phyloP scores from a whole-genome alignment of 1,284 basidiomycete species.

The Cryptococcus sp. region DNA sequence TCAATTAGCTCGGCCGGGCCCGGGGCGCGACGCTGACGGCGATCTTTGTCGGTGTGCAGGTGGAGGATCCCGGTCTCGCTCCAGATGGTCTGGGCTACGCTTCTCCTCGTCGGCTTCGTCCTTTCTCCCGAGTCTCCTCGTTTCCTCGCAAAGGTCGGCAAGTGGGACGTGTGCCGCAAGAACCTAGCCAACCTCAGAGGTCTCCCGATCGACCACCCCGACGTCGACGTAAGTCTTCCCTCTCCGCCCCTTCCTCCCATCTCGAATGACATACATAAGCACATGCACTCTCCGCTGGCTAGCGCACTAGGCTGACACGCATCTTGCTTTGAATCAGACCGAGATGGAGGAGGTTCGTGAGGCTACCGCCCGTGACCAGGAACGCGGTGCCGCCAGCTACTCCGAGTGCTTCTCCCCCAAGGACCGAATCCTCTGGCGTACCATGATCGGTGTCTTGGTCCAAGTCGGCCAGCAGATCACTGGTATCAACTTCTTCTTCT shows the following conservation, averaged over 20 bases:
- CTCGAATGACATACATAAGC: not conserved
- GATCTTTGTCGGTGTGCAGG: constrained; percentile 1
- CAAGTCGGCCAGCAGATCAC: constrained; percentile 51
- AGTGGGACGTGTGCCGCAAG: constrained; percentile 45
- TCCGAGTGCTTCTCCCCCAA: constrained; percentile 49
- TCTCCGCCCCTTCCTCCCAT: not conserved
- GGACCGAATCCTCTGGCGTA: constrained; percentile 50
- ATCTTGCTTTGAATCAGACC: constrained; percentile 9
- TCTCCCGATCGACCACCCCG: constrained; percentile 41
- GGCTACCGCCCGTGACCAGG: constrained; percentile 41
- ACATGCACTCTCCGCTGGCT: not conserved
- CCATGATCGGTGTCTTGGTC: constrained; percentile 45
- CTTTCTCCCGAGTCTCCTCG: constrained; percentile 51
- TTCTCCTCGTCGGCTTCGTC: constrained; percentile 49
- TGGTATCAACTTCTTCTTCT: constrained; percentile 48
- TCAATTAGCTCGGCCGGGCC: not conserved
- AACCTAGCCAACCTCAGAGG: constrained; percentile 50
- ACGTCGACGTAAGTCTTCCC: constrained; percentile 32
- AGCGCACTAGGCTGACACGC: not conserved
- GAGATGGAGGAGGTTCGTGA: constrained; percentile 48
- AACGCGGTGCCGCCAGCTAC: constrained; percentile 42
- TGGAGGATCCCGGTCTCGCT: constrained; percentile 34
- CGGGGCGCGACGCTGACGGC: not conserved
- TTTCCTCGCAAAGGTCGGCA: constrained; percentile 49
- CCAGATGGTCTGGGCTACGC: constrained; percentile 37